phyloP scores from a whole-genome alignment of 257 asterid genomes.

The Linaria vulgaris region DNA sequence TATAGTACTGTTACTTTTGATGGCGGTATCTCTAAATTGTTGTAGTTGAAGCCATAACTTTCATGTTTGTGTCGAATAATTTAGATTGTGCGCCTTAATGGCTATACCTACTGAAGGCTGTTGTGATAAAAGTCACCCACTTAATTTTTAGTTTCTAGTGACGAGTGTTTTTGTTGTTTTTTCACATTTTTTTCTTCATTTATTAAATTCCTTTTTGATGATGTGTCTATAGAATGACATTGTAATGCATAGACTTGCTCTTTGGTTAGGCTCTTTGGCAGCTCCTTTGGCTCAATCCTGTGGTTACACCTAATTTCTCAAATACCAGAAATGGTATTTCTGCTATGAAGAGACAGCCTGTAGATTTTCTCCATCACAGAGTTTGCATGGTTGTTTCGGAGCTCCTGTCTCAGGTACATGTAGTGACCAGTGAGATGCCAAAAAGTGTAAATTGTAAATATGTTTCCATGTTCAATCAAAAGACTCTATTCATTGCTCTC shows the following conservation, averaged over 20 bases:
- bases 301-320: slow-evolving; percentile 51
- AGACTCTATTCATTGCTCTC: slow-evolving; percentile 21
- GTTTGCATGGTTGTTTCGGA: slow-evolving; percentile 87
- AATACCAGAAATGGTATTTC: slow-evolving; percentile 41
- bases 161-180: not conserved
- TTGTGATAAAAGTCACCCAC: not conserved
- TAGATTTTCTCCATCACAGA: slow-evolving; percentile 84
- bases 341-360: slow-evolving; percentile 69
- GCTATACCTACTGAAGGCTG: slow-evolving; percentile 13
- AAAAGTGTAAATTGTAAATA: slow-evolving; percentile 13
- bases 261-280: slow-evolving; percentile 84
- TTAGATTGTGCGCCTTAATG: not conserved
- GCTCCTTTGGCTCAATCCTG: slow-evolving; percentile 87
- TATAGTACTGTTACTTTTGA: no score
- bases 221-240: not conserved
- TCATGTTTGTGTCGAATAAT: not conserved
- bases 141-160: not conserved
- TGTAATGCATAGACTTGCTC: slow-evolving; percentile 24
- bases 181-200: slow-evolving; percentile 19
- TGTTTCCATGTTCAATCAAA: slow-evolving; percentile 19
- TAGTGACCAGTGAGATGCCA: slow-evolving; percentile 25
- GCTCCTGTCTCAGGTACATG: slow-evolving; percentile 88
- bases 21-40: not conserved
- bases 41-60: slow-evolving; percentile 3
- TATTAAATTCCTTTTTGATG: slow-evolving; percentile 17